These are phyloP conservation scores for Suillus occidentalis DNA, from an alignment of 768 basidiomycete genomes.

Conservation along the genomic window DNA sequence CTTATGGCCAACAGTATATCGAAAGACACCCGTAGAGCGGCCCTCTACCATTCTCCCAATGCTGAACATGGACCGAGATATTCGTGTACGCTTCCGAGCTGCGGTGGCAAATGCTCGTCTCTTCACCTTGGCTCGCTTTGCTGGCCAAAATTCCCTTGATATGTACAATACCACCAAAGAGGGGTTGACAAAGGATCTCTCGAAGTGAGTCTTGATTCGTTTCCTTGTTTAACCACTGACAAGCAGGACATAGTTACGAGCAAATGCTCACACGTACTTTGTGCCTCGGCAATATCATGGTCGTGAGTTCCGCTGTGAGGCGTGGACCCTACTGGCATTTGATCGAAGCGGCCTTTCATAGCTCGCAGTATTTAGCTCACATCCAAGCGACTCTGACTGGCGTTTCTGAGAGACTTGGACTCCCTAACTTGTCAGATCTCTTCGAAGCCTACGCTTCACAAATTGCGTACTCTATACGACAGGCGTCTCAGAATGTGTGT, in stretches of 20 bases:
- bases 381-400: slow-evolving; percentile 55
- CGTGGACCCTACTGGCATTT: slow-evolving; percentile 88
- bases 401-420: slow-evolving; percentile 66
- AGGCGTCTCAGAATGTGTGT: slow-evolving; percentile 50
- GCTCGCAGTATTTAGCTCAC: slow-evolving; percentile 26
- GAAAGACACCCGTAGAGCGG: slow-evolving; percentile 30
- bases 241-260: slow-evolving; percentile 57
- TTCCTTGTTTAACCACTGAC: slow-evolving; percentile 14
- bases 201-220: slow-evolving; percentile 43
- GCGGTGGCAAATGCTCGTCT: slow-evolving; percentile 59
- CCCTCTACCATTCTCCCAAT: slow-evolving; percentile 51
- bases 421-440: slow-evolving; percentile 57
- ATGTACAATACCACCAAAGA: slow-evolving; percentile 51
- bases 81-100: slow-evolving; percentile 80
- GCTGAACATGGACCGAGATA: slow-evolving; percentile 69
- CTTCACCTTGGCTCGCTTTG: slow-evolving; percentile 49
- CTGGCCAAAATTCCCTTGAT: slow-evolving; percentile 28
- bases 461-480: slow-evolving; percentile 65
- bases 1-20: slow-evolving; percentile 42
- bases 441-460: slow-evolving; percentile 81
- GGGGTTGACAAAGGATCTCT: slow-evolving; percentile 44
- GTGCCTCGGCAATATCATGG: slow-evolving; percentile 73
- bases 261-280: slow-evolving; percentile 71
- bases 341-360: slow-evolving; percentile 59
- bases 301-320: slow-evolving; percentile 73